Evolutionary conservation across 2,329 filamentous ascomycete genomes (phyloP).

Genomic region (Aspergillus niger): DNA sequence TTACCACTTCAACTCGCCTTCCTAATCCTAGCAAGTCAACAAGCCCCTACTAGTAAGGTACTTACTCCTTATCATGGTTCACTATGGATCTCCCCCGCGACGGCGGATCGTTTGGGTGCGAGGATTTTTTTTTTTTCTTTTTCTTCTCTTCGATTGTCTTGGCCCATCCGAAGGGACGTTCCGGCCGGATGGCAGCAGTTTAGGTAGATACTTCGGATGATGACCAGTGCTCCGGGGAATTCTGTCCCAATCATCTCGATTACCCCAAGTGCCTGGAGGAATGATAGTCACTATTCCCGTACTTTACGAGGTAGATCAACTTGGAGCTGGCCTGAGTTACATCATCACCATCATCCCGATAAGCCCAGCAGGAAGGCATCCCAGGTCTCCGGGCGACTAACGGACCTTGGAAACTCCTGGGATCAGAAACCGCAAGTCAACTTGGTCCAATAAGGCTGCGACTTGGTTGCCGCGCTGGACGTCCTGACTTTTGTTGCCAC

Average conservation of each 20-base stretch:
- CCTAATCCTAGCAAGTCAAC: conserved; percentile 1
- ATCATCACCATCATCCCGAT: conserved; percentile 9
- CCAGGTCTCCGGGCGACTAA: conserved; percentile 11
- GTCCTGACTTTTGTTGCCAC: conserved; percentile 20
- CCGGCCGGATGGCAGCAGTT: background rate
- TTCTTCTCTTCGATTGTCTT: too few species aligned
- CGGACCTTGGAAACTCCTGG: conserved; percentile 17
- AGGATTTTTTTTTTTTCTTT: background rate
- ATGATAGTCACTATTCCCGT: background rate
- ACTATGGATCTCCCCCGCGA: conserved; percentile 14
- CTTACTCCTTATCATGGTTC: background rate
- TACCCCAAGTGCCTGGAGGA: background rate
- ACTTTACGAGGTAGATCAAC: background rate
- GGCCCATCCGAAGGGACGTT: too few species aligned
- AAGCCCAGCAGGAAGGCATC: conserved; percentile 3
- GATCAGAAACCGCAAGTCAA: conserved; percentile 10
- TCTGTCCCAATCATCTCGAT: background rate
- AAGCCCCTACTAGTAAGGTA: background rate
- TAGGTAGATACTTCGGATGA: background rate
- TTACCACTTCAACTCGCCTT: background rate
- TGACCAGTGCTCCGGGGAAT: background rate
- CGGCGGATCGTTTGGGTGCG: conserved; percentile 14
- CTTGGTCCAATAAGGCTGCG: conserved; percentile 16
- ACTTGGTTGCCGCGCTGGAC: conserved; percentile 17
- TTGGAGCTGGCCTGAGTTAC: background rate